These are phyloP conservation scores for Echites panduratus DNA, from an alignment of 257 asterid species.

Conservation along the genomic window DNA sequence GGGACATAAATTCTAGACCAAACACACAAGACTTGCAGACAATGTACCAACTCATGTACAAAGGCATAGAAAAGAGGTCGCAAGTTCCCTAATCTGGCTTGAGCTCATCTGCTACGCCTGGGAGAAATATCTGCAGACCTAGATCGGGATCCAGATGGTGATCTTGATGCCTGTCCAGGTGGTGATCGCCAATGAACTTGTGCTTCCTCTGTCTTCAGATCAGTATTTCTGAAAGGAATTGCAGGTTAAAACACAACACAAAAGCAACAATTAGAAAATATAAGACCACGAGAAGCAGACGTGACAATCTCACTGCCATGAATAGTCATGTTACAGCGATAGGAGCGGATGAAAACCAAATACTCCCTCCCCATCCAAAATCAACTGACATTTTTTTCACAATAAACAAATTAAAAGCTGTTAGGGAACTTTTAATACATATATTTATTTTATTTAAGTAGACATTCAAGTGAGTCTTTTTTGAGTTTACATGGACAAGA, in stretches of 20 bases:
- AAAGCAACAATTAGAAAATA: background rate
- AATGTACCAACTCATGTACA: background rate
- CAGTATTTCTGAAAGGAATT: slow-evolving; percentile 16
- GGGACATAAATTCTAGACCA: background rate
- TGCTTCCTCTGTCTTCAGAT: slow-evolving; percentile 17
- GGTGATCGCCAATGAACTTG: slow-evolving; percentile 24
- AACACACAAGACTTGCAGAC: background rate
- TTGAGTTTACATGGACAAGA: background rate
- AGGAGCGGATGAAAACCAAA: background rate
- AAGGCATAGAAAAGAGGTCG: background rate
- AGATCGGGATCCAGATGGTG: slow-evolving; percentile 32
- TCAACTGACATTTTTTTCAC: too few relatives aligned
- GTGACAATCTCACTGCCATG: background rate
- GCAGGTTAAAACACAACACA: background rate
- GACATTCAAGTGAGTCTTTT: too few relatives aligned
- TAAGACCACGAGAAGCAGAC: background rate
- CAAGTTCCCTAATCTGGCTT: background rate
- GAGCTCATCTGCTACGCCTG: slow-evolving; percentile 10
- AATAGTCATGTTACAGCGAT: background rate
- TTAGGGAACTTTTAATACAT: too few relatives aligned
- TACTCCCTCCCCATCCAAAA: too few relatives aligned
- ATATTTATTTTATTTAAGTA: too few relatives aligned
- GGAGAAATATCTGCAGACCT: slow-evolving; percentile 30
- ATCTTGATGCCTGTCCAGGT: slow-evolving; percentile 26
- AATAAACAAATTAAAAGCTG: too few relatives aligned